Evolutionary conservation across 768 basidiomycete genomes (phyloP).

Genomic region (Gymnopilus dilepis): DNA sequence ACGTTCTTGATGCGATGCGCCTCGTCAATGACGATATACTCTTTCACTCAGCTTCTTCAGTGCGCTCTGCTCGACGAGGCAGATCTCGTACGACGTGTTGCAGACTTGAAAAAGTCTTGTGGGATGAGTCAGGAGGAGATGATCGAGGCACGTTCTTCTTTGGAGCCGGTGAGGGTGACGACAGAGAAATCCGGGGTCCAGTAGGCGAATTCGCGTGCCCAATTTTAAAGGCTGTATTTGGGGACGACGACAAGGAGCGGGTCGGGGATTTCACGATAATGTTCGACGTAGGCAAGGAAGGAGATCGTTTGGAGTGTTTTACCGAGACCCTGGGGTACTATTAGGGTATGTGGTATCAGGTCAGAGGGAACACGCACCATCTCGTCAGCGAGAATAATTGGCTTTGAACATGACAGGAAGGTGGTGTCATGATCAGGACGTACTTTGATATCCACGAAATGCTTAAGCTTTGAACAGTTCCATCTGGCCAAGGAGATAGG

Average conservation of each 20-base stretch:
- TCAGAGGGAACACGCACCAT: too few relatives aligned
- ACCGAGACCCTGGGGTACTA: too few relatives aligned
- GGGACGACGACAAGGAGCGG: constrained; percentile 96
- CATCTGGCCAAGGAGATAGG: neutral
- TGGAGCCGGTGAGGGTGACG: too few relatives aligned
- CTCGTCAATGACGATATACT: constrained; percentile 98
- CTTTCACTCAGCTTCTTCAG: constrained; percentile 95
- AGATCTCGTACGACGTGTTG: constrained; percentile 97
- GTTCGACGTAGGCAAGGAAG: constrained; percentile 88
- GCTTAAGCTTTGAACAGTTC: neutral
- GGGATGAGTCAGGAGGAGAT: constrained; percentile 81
- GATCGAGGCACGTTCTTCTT: constrained; percentile 58
- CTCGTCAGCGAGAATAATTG: neutral
- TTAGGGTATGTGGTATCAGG: too few relatives aligned
- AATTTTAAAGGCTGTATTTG: constrained; percentile 98
- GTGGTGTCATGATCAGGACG: neutral
- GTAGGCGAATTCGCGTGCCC: constrained; percentile 31
- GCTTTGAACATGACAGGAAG: too few relatives aligned
- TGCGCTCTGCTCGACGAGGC: constrained; percentile 88
- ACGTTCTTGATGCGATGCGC: constrained; percentile 99
- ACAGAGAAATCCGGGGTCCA: too few relatives aligned
- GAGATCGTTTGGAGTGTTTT: too few relatives aligned
- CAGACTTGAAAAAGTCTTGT: constrained; percentile 91
- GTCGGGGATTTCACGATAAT: constrained; percentile 72
- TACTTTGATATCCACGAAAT: neutral